Conservation (phyloP, 2,329 filamentous ascomycete genomes). For the Neonectria punicea region DNA sequence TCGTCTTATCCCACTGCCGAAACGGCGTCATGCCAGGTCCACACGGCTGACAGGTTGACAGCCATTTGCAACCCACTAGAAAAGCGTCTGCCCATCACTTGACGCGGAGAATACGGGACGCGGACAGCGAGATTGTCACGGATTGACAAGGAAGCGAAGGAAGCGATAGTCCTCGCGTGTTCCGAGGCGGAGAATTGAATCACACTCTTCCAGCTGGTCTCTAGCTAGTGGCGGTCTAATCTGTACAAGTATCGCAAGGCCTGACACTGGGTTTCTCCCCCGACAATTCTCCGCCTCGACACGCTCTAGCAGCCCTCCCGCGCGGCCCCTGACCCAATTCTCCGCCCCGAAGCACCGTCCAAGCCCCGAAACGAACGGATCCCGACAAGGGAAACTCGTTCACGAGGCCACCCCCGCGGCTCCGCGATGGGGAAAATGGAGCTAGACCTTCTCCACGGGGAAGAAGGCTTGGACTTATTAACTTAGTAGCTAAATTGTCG, state of each 20-base stretch:
- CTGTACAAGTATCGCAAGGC: not conserved
- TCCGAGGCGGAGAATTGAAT: conserved; percentile 2
- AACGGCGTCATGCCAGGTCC: conserved; percentile 3
- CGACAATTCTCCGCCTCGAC: conserved; percentile 16
- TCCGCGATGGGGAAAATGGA: conserved; percentile 23
- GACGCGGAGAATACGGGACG: conserved; percentile 9
- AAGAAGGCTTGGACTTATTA: conserved; percentile 3
- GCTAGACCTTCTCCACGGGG: conserved; percentile 27
- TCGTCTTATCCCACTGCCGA: not conserved
- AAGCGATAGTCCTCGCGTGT: not conserved
- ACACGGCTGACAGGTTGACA: conserved; percentile 5
- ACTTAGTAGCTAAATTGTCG: conserved; percentile 5
- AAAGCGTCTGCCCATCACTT: conserved; percentile 7
- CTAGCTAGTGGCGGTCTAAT: not conserved
- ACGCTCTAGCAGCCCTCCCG: no score
- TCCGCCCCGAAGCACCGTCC: conserved; percentile 7
- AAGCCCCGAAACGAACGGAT: conserved; percentile 5
- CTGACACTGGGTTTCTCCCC: no score
- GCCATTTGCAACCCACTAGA: not conserved
- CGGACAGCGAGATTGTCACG: not conserved
- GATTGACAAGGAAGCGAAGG: not conserved
- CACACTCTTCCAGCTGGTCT: not conserved
- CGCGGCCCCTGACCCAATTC: conserved; percentile 19
- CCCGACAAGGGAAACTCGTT: conserved; percentile 1
- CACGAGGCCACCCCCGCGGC: conserved; percentile 23